phyloP scores from a whole-genome alignment of 495 filamentous ascomycete species.

The Xylaria castorea region DNA sequence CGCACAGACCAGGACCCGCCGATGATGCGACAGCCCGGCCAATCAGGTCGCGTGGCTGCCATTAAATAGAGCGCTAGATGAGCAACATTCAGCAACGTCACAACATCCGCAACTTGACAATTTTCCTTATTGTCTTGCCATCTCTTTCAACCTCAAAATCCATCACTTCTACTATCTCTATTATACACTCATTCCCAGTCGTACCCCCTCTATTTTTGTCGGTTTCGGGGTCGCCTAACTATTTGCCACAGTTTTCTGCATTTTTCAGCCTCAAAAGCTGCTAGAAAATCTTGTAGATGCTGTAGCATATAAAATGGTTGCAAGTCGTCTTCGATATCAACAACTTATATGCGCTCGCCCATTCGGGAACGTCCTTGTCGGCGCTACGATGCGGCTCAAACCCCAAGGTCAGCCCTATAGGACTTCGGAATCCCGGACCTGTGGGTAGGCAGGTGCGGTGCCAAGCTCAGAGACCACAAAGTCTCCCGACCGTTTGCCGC shows the following conservation, averaged over 20 bases:
- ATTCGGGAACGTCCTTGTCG: slow-evolving; percentile 43
- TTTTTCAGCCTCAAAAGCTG: slow-evolving; percentile 28
- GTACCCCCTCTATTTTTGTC: slow-evolving; percentile 6
- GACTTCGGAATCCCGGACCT: slow-evolving; percentile 35
- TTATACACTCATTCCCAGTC: slow-evolving; percentile 11
- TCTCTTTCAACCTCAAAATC: slow-evolving; percentile 38
- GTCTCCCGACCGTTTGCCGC: slow-evolving; percentile 1
- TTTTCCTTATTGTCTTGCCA: slow-evolving; percentile 35
- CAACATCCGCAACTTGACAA: slow-evolving; percentile 39
- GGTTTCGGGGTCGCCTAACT: slow-evolving; percentile 28
- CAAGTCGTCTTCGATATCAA: slow-evolving; percentile 38
- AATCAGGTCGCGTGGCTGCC: slow-evolving; percentile 31
- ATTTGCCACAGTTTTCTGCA: slow-evolving; percentile 28
- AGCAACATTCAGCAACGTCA: slow-evolving; percentile 35
- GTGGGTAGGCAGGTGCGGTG: slow-evolving; percentile 35
- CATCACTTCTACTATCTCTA: slow-evolving; percentile 14
- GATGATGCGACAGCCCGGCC: slow-evolving; percentile 25
- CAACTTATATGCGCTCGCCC: slow-evolving; percentile 33
- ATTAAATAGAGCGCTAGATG: slow-evolving; percentile 19
- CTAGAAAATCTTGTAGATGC: slow-evolving; percentile 5
- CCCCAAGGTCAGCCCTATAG: slow-evolving; percentile 45
- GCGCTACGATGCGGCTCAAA: slow-evolving; percentile 47
- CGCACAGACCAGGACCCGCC: slow-evolving; percentile 36
- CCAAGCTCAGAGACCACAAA: slow-evolving; percentile 22
- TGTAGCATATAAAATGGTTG: slow-evolving; percentile 29